phyloP scores from a whole-genome alignment of 2,329 filamentous ascomycete genomes.

The Ceratocystis huliohia region DNA sequence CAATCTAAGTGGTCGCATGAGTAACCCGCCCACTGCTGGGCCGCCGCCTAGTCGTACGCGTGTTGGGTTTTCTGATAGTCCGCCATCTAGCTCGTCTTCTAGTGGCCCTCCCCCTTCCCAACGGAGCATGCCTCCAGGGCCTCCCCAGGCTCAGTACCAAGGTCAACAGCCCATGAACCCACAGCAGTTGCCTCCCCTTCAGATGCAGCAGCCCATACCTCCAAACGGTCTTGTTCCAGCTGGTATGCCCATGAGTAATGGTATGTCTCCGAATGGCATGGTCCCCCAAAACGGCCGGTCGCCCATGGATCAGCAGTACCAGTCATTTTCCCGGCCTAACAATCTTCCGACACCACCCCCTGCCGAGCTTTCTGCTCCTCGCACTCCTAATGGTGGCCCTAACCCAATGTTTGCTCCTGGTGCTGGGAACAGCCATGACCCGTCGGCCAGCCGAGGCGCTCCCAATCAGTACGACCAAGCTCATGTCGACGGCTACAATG shows the following conservation, averaged over 20 bases:
- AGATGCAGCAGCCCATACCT: constrained; percentile 8
- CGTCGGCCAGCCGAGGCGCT: not conserved
- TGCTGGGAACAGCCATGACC: constrained; percentile 13
- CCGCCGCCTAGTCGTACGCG: constrained; percentile 29
- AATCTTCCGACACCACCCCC: constrained; percentile 11
- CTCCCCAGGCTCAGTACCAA: not conserved
- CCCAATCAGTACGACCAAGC: not conserved
- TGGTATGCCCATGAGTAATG: constrained; percentile 7
- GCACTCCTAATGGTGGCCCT: not conserved
- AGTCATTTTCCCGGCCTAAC: constrained; percentile 17
- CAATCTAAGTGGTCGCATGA: constrained; percentile 44
- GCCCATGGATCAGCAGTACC: constrained; percentile 12
- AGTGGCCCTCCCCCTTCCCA: constrained; percentile 7
- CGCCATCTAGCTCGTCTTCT: constrained; percentile 26
- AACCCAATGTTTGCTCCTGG: constrained; percentile 19
- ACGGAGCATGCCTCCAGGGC: not conserved
- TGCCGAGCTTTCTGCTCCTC: constrained; percentile 11
- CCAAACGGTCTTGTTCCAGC: constrained; percentile 11
- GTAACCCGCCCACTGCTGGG: constrained; percentile 29
- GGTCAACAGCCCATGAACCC: constrained; percentile 7
- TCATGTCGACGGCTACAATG: constrained; percentile 7
- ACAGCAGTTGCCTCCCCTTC: not conserved
- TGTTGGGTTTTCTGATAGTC: constrained; percentile 48
- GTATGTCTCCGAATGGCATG: constrained; percentile 13
- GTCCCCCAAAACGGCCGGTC: constrained; percentile 6